These are phyloP conservation scores for Dipodascopsis tothii DNA, from an alignment of 805 yeast genomes.

Conservation along the genomic window DNA sequence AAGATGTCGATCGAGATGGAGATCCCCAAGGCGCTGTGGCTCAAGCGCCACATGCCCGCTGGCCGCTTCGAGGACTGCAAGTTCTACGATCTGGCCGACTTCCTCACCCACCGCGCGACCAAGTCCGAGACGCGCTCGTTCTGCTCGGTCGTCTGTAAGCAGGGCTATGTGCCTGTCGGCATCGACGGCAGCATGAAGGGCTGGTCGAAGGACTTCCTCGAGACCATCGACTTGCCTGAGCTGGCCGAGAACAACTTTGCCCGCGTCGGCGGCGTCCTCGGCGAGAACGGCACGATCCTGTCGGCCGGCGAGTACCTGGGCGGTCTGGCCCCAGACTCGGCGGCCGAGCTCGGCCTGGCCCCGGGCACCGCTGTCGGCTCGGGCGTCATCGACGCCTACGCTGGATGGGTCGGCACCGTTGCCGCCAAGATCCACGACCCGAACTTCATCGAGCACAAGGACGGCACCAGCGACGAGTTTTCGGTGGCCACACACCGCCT, in stretches of 20 bases:
- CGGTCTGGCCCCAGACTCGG: conserved; percentile 54
- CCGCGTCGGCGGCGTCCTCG: conserved; percentile 77
- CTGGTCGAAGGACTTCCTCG: conserved; percentile 79
- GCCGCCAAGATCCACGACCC: conserved; percentile 71
- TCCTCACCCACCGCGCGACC: conserved; percentile 83
- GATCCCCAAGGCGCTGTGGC: conserved; percentile 93
- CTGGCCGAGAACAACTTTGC: conserved; percentile 67
- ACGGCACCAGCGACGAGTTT: conserved; percentile 35
- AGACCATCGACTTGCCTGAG: conserved; percentile 63
- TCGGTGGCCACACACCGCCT: conserved; percentile 64
- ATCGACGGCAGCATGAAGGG: conserved; percentile 81
- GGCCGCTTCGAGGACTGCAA: conserved; percentile 52
- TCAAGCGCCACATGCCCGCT: conserved; percentile 71
- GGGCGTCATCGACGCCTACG: conserved; percentile 95
- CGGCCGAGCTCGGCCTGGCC: conserved; percentile 76
- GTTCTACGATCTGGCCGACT: conserved; percentile 91
- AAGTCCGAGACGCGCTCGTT: conserved; percentile 78
- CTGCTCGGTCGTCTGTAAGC: conserved; percentile 91
- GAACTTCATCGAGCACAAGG: conserved; percentile 23
- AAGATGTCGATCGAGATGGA: conserved; percentile 98
- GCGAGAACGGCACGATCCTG: conserved; percentile 60
- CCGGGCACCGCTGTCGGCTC: conserved; percentile 79
- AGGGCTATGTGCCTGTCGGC: conserved; percentile 87
- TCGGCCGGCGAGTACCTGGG: conserved; percentile 91
- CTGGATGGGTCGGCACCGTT: conserved; percentile 98